These are phyloP conservation scores for Moringa oleifera DNA, from an alignment of 345 rosid genomes.

Conservation along the genomic window DNA sequence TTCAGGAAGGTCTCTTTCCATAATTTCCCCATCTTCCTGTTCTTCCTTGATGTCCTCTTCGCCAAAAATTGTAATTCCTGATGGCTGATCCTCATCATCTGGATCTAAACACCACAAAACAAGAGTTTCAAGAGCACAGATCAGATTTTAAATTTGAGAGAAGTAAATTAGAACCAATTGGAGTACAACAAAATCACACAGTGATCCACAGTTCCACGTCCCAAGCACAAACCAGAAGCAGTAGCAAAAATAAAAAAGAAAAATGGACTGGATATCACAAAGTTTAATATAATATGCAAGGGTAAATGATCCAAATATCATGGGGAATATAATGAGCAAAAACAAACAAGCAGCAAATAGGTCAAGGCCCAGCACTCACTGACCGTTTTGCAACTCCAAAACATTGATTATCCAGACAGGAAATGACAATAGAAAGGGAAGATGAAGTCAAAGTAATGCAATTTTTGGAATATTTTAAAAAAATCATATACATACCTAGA, in stretches of 20 bases:
- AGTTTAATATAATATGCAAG: too few relatives aligned
- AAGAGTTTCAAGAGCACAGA: neutral
- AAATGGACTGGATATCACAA: too few relatives aligned
- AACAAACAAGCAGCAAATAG: neutral
- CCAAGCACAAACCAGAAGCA: too few relatives aligned
- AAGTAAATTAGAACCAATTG: neutral
- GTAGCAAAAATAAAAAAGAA: too few relatives aligned
- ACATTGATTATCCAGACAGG: neutral
- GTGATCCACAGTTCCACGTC: neutral
- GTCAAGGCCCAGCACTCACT: neutral
- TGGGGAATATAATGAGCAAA: neutral
- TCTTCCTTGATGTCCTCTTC: constrained; percentile 49
- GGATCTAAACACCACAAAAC: constrained; percentile 32
- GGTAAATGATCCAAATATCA: neutral
- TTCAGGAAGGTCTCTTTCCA: constrained; percentile 29
- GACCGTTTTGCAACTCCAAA: neutral
- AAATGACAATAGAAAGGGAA: too few relatives aligned
- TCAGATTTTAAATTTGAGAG: neutral
- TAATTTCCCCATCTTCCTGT: constrained; percentile 68
- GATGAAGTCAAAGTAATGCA: too few relatives aligned
- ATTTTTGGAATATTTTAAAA: too few relatives aligned
- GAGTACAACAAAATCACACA: neutral
- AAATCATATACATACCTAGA: constrained; percentile 43
- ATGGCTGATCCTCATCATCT: constrained; percentile 56
- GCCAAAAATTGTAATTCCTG: constrained; percentile 72